Base-by-base conservation (phyloP, 1,139 yeast genomes). In the Geotrichum fermentans region DNA sequence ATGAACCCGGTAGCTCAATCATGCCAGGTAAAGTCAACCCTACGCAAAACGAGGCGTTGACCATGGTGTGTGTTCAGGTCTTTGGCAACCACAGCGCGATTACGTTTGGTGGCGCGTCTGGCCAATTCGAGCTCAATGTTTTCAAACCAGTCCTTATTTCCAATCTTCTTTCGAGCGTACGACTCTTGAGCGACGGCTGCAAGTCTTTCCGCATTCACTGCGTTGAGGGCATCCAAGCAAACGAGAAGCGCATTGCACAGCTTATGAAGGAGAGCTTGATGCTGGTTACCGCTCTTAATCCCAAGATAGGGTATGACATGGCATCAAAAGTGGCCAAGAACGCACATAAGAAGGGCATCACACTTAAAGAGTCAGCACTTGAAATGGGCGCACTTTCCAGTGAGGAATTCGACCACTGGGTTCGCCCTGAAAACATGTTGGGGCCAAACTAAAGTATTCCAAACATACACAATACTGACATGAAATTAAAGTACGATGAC, bases 1-100 rank as follows among this genome's bases (percentile, higher is more conserved):
- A 94, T 70, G 98, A 92, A 73, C 98, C 98, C 52, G 98, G 98
- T 66, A 88, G 97, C 54, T 88, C 97, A 28, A 92, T 92, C 70
- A 92, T 94, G 98, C 98, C 98, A 49, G 98, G 98, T 67, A 92
- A 92, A 75, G 97, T 92, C 57, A 92, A 92, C 78, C 98, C 98
- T 59, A 92, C 98, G 52, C 98, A 92, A 75, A 90, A 90, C 71
- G 98, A 92, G 76, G 98, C 98, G 50, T 75, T 92, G 70, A 92
- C 98, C 56, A 95, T 94, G 96, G 96, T 90, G 54, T 90, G 96
- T 65, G 80, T 95, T 55, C 98, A 92, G 75, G 97, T 92, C 32
- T 86, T 92, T 69, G 98, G 98, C 69, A 92, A 94, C 80, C 84
- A 94, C 71, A 73, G 96, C 50, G 80, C 96, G 57, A 87, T 92